phyloP scores from a whole-genome alignment of 2,329 filamentous ascomycete species.

The Phialocephala sp. region DNA sequence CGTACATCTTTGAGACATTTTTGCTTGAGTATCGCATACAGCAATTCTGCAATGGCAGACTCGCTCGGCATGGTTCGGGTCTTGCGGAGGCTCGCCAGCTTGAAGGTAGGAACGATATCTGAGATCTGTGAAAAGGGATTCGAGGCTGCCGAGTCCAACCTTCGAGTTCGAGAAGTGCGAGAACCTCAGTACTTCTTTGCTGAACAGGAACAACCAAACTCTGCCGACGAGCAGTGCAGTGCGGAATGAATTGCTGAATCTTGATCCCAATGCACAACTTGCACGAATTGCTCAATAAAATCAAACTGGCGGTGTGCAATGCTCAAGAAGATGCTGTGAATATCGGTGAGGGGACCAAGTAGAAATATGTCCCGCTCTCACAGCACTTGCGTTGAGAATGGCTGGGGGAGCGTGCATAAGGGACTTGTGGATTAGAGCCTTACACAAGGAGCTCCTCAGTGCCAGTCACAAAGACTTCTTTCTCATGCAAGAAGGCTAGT shows the following conservation, averaged over 20 bases:
- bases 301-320: conserved; percentile 34
- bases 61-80: conserved; percentile 50
- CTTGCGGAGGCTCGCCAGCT: conserved; percentile 44
- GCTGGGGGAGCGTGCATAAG: conserved; percentile 32
- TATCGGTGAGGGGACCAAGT: conserved; percentile 25
- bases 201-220: not conserved
- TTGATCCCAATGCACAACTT: conserved; percentile 1
- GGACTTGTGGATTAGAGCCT: conserved; percentile 12
- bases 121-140: not conserved
- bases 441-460: conserved; percentile 13
- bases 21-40: conserved; percentile 62
- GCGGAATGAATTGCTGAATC: conserved; percentile 7
- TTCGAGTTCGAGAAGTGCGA: conserved; percentile 15
- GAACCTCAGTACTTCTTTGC: conserved; percentile 17
- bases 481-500: conserved; percentile 22
- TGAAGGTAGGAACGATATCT: conserved; percentile 18
- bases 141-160: conserved; percentile 7
- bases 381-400: conserved; percentile 26
- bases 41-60: conserved; percentile 54
- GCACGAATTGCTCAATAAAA: conserved; percentile 14
- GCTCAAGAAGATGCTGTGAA: conserved; percentile 28
- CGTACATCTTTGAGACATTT: conserved; percentile 57
- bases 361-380: conserved; percentile 30
- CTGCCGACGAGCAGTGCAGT: not conserved
- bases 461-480: conserved; percentile 33